A percentile compares a stretch with the other conserved stretches of the same genome.
These are phyloP conservation scores for Kwoniella sp. DNA, from an alignment of 768 basidiomycete genomes.

Conservation along the genomic window DNA sequence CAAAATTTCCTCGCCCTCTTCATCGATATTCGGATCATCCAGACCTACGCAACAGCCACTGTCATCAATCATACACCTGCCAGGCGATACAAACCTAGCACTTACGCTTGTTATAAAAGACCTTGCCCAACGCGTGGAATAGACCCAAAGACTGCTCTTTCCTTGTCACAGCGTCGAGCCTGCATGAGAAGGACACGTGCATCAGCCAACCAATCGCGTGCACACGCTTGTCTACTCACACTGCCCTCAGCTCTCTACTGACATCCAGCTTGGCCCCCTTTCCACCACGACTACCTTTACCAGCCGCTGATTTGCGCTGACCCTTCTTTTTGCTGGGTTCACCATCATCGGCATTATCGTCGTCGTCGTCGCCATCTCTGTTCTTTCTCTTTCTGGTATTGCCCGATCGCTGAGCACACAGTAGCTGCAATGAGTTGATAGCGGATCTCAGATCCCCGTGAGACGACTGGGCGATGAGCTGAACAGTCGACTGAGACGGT, in stretches of 20 bases:
- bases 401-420: conserved; percentile 57
- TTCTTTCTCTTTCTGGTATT: conserved; percentile 38
- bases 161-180: conserved; percentile 73
- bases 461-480: conserved; percentile 74
- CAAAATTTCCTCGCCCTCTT: conserved; percentile 71
- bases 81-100: background rate
- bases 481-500: conserved; percentile 69
- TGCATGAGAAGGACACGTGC: conserved; percentile 16
- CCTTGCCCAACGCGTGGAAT: conserved; percentile 90
- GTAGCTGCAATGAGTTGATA: conserved; percentile 89
- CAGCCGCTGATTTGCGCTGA: conserved; percentile 19
- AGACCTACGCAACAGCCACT: conserved; percentile 31
- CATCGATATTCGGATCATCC: conserved; percentile 58
- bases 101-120: conserved; percentile 92
- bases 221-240: conserved; percentile 49
- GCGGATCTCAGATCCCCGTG: conserved; percentile 93
- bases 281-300: conserved; percentile 51
- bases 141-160: conserved; percentile 83
- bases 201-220: background rate
- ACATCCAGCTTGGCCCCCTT: conserved; percentile 50
- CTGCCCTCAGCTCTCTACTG: conserved; percentile 47
- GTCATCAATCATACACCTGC: background rate
- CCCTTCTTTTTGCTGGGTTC: conserved; percentile 18
- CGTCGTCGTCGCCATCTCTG: conserved; percentile 18
- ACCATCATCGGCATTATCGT: conserved; percentile 36